These are phyloP conservation scores for Chalciporus chontae DNA, from an alignment of 768 basidiomycete species.

Conservation along the genomic window DNA sequence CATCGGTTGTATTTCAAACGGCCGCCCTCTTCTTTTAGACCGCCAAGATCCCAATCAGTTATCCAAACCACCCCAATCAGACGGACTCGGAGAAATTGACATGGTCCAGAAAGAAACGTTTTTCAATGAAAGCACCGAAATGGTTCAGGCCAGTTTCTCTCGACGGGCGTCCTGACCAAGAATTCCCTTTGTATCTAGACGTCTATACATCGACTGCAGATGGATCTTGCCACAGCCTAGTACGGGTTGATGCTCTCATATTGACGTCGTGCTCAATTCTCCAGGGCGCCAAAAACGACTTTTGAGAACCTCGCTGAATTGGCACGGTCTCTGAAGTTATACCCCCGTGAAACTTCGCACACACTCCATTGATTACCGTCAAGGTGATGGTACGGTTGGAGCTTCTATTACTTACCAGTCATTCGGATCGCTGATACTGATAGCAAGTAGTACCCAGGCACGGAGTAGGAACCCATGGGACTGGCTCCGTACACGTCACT, in stretches of 20 bases:
- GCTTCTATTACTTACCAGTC: neutral
- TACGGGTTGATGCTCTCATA: neutral
- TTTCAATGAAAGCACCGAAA: neutral
- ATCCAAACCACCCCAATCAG: neutral
- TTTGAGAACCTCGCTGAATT: neutral
- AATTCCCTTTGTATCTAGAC: too few species aligned
- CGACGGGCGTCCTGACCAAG: neutral
- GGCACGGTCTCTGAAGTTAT: neutral
- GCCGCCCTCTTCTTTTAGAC: too few species aligned
- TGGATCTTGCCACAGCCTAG: neutral
- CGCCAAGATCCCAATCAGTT: too few species aligned
- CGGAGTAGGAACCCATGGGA: too few species aligned
- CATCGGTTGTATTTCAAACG: too few species aligned
- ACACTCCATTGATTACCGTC: neutral
- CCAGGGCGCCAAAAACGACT: too few species aligned
- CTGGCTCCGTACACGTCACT: too few species aligned
- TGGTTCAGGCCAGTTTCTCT: neutral
- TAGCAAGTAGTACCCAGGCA: too few species aligned
- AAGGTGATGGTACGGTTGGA: neutral
- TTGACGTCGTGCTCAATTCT: neutral
- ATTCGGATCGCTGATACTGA: too few species aligned
- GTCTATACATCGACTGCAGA: neutral
- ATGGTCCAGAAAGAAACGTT: neutral
- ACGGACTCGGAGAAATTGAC: neutral
- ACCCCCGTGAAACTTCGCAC: constrained; percentile 14